Conservation (phyloP, 2,329 filamentous ascomycete genomes). For the Calonectria hongkongensis region DNA sequence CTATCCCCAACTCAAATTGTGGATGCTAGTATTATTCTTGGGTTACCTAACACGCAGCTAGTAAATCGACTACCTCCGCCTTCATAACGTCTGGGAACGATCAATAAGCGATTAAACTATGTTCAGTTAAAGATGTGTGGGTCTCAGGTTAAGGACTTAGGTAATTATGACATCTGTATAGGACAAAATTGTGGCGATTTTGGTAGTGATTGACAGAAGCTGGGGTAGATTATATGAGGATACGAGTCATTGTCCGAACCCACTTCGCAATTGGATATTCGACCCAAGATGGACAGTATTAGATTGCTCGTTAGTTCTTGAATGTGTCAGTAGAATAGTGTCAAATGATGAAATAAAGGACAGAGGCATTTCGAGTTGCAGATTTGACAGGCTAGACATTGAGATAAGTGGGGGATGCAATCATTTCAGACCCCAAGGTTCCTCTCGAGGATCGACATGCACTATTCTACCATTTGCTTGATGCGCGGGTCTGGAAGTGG, state of each 20-base stretch:
- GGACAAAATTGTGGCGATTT: background rate
- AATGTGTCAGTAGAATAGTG: background rate
- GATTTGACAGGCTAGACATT: too few relatives aligned
- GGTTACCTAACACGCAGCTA: too few relatives aligned
- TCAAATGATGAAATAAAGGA: background rate
- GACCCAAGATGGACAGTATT: too few relatives aligned
- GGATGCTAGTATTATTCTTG: too few relatives aligned
- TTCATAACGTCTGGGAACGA: background rate
- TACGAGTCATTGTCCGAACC: background rate
- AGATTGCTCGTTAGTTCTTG: too few relatives aligned
- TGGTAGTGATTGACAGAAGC: slow-evolving; percentile 3
- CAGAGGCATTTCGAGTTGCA: background rate
- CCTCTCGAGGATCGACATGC: background rate
- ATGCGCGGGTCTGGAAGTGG: too few relatives aligned
- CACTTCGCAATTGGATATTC: too few relatives aligned
- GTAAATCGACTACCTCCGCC: background rate
- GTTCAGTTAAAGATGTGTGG: background rate
- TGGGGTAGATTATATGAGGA: background rate
- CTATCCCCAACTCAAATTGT: too few relatives aligned
- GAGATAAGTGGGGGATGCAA: too few relatives aligned
- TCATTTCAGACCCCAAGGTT: background rate
- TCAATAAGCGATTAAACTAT: background rate
- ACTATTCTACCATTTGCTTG: background rate
- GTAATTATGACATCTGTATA: background rate
- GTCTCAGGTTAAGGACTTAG: background rate